Percentiles rank a stretch among this genome's conserved stretches.
Evolutionary conservation across 768 basidiomycete genomes (phyloP).

Genomic region (Kwoniella sp.): DNA sequence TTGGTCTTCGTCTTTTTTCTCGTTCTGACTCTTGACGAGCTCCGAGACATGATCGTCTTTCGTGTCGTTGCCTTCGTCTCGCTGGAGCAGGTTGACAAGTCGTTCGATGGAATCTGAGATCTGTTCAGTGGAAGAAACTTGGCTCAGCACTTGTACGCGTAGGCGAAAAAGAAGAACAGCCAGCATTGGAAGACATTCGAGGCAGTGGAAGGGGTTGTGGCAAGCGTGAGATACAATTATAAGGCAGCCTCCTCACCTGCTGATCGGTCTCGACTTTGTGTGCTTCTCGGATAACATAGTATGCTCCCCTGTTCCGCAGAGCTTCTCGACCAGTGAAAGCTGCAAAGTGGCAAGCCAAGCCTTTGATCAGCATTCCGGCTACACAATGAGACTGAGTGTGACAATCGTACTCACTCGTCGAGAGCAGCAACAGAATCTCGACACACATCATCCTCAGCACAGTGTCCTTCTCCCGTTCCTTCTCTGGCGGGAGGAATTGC

Average conservation of each 20-base stretch:
- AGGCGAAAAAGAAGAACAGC: too few species aligned
- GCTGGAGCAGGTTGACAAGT: conserved; percentile 73
- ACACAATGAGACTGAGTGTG: background rate
- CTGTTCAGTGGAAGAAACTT: conserved; percentile 58
- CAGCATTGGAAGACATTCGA: too few species aligned
- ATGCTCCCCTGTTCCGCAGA: conserved; percentile 76
- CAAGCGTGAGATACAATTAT: background rate
- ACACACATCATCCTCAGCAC: conserved; percentile 76
- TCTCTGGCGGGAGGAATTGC: conserved; percentile 84
- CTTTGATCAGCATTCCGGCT: too few species aligned
- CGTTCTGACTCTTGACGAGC: conserved; percentile 58
- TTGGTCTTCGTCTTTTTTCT: conserved; percentile 40
- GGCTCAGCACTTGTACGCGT: background rate
- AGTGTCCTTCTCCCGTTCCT: conserved; percentile 77
- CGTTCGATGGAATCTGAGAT: conserved; percentile 85
- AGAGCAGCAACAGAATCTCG: conserved; percentile 85
- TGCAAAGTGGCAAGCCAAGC: too few species aligned
- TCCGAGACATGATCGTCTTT: conserved; percentile 64
- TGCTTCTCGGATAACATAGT: conserved; percentile 75
- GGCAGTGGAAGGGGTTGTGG: too few species aligned
- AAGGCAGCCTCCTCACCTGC: conserved; percentile 60
- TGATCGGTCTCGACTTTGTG: conserved; percentile 80
- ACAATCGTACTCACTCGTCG: conserved; percentile 62
- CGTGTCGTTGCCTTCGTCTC: conserved; percentile 55
- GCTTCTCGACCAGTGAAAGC: conserved; percentile 81